These are phyloP conservation scores for Globisporangium acanthophoron DNA, from an alignment of 352 stramenopile genomes.

Conservation along the genomic window DNA sequence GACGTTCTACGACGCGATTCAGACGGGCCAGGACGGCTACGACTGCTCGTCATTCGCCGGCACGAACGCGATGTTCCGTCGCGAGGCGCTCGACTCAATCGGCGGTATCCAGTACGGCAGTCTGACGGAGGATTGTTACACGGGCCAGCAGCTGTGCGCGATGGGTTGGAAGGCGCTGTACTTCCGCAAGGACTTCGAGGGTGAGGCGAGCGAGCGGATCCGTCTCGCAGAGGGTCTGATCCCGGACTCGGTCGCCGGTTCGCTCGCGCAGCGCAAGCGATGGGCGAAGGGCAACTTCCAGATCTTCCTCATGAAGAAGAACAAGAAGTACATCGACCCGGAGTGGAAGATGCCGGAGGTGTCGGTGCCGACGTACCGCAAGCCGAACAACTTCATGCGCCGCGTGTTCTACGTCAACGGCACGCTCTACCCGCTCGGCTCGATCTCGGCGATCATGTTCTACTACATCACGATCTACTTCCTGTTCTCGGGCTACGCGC, in stretches of 20 bases:
- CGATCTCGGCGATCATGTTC: constrained; percentile 67
- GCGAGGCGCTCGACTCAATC: constrained; percentile 80
- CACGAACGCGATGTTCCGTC: constrained; percentile 77
- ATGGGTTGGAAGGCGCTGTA: constrained; percentile 86
- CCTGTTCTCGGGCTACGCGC: constrained; percentile 78
- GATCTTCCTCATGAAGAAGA: constrained; percentile 80
- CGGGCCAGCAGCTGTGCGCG: constrained; percentile 59
- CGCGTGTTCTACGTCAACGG: constrained; percentile 83
- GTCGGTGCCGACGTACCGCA: constrained; percentile 72
- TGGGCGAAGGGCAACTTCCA: constrained; percentile 87
- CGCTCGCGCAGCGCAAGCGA: constrained; percentile 73
- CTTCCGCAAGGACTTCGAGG: constrained; percentile 87
- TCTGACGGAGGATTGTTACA: constrained; percentile 83
- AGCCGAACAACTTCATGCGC: constrained; percentile 78
- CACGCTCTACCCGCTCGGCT: constrained; percentile 76
- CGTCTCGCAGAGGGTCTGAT: constrained; percentile 74
- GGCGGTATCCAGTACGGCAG: constrained; percentile 82
- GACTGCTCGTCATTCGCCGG: constrained; percentile 75
- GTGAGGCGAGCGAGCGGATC: constrained; percentile 65
- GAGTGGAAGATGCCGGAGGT: constrained; percentile 78
- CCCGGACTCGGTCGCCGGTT: constrained; percentile 69
- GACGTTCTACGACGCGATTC: constrained; percentile 84
- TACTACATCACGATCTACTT: constrained; percentile 88
- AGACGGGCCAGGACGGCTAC: constrained; percentile 81
- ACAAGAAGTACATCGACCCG: constrained; percentile 69